Evolutionary conservation across 139 green algal genomes (phyloP), one percentile per base, ranked within the genome.

Genomic region (Picochlorum costavermella): DNA sequence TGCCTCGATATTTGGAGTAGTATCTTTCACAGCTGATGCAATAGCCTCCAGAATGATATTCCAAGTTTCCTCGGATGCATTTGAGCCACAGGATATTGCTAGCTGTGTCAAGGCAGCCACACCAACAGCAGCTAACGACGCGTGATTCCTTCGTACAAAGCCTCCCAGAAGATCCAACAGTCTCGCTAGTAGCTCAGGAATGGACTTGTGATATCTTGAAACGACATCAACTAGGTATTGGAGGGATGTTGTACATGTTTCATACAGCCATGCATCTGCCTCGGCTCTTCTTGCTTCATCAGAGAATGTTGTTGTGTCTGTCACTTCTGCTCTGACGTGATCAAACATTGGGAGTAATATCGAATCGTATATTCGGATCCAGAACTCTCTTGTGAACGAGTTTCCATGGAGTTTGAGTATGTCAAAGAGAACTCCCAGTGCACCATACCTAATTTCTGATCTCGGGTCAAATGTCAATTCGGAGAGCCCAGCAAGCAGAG

Each of bases 321-420:
- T 91, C 14, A 91, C 81, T 74, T 93, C 88, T 3, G 87, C 85
- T 9, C 89, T 77, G 23, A 96, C 94, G 67, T 94, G 83, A 84
- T 99, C 94, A 65, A 98, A 98, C 64, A 98, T 96, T 49, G 94
- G 92, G 60, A 99, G 88, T 57, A 99, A 80, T 68, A 97, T 90
- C 25, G 72, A 85, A 58, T 96, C 89, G 73, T 96, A 96, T 31
- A 99, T 82, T 67, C 92, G 81, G 55, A 78, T 71, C 94, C 94
- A 99, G 68, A 98, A 96, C 12, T 78, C 79, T 80, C 64, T 51
- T 1, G 91, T 86, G 81, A 98, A 98, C 33, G 83, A 81, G 45
- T 76, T 75, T n/a, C 94, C 94, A 65, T 99, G 94, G 66, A 81
- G 90, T 60, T 85, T 84, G 11, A 99, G 83, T 20, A 87, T 95